Percentiles rank a stretch among this genome's conserved stretches.
Conservation (phyloP, 208 protist genomes). For the Trypanosoma melophagium region DNA sequence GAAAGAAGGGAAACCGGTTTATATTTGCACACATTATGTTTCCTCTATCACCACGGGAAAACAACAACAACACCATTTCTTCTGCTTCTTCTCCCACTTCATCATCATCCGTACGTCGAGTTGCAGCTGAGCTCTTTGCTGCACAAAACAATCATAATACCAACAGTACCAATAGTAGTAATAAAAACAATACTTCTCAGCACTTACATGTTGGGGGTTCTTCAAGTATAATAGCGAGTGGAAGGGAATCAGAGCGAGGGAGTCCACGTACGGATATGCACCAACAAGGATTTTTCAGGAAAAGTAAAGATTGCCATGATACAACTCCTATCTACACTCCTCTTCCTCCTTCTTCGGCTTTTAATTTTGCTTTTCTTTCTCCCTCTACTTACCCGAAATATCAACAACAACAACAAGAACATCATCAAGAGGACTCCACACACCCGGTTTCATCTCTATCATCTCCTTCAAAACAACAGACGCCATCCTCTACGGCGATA, state of each 20-base stretch:
- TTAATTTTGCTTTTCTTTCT: background rate
- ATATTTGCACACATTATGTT: background rate
- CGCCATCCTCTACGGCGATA: background rate
- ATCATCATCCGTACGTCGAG: background rate
- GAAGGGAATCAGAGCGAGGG: background rate
- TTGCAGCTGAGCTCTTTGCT: constrained; percentile 1
- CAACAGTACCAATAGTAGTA: background rate
- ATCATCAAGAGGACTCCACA: background rate
- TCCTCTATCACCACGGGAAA: background rate
- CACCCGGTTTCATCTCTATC: background rate
- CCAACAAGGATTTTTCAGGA: background rate
- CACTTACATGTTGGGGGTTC: background rate
- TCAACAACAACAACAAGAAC: background rate
- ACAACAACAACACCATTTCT: background rate
- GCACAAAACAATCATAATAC: background rate
- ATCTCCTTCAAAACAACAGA: background rate
- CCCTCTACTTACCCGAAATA: too few relatives aligned
- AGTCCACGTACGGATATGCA: background rate
- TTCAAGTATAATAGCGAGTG: background rate
- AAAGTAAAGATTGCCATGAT: background rate
- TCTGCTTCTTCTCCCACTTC: background rate
- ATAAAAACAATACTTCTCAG: background rate
- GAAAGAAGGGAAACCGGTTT: background rate
- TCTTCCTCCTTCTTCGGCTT: background rate
- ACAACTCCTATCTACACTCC: background rate